Base-by-base conservation (phyloP, 2,329 filamentous ascomycete genomes). In the Diaporthe longicolla region DNA sequence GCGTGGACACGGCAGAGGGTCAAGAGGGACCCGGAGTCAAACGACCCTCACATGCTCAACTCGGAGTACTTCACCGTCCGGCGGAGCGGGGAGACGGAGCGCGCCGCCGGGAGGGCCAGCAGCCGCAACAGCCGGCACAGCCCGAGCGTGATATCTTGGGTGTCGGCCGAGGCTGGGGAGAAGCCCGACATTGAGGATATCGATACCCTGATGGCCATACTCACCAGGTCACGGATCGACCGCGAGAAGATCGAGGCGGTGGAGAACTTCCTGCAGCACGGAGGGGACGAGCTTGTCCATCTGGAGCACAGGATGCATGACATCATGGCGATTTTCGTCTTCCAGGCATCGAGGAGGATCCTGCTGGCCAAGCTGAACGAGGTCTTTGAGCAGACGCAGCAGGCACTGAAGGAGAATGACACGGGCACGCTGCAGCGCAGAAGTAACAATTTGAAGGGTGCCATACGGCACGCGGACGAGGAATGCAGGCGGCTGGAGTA, bases 221-320 rank as follows among this genome's bases (percentile, higher is more conserved):
- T 99, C 71, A 93, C 92, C 76, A 85, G 84, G 52, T 91, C 93
- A 8, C 89, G 80, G 10, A 94, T 99, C 77, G 97, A 99, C 81
- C 90, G 97, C 45, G 96, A 98, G 84, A 98, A 97, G 85, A 91
- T 97, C 74, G 93, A 96, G 75, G 92, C 93, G 0, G 89, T 98
- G 29, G 91, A 93, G 78, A 93, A 90, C 76, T 99, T 98, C 80
- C 86, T 98, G n/a, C 86, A 91, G 55, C 88, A 97, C 70, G 94
- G 91, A 26, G 90, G 90, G 8, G 91, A 93, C 32, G 95, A 98
- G 78, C 85, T 98, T 37, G 88, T 88, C 71, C 93, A 95, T 75
- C 85, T 99, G 26, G 88, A 93, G 75, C 88, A 93, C 72, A 88
- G 92, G 81, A 96, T 98, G 88, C 93, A 94, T 72, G 91, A 95